Conservation (phyloP, 768 basidiomycete genomes). For the Mrakia frigida region DNA sequence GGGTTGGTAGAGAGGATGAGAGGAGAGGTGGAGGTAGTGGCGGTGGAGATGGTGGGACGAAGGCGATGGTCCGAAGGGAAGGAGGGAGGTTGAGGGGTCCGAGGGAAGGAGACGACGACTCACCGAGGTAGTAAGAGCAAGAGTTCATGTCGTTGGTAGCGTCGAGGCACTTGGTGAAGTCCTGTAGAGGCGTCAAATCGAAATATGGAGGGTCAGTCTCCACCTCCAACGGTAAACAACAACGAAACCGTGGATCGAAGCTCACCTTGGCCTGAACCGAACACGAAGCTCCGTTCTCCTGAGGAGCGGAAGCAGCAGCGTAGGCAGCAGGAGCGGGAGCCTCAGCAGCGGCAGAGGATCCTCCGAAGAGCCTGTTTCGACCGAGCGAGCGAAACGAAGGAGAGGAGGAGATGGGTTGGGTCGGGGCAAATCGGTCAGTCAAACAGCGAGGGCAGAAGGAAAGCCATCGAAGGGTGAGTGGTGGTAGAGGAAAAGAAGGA, state of each 20-base stretch:
- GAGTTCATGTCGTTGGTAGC: conserved; percentile 59
- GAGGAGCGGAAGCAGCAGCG: conserved; percentile 36
- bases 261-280: conserved; percentile 73
- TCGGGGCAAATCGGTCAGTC: too few relatives aligned
- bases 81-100: background rate
- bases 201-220: too few relatives aligned
- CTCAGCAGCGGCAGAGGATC: conserved; percentile 48
- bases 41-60: background rate
- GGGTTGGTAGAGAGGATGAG: background rate
- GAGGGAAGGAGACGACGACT: background rate
- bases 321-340: conserved; percentile 52
- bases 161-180: conserved; percentile 80
- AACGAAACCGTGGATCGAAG: conserved; percentile 9
- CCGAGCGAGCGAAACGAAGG: background rate
- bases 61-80: background rate
- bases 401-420: background rate
- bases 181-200: conserved; percentile 36
- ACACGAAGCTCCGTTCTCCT: conserved; percentile 56
- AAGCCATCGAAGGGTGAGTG: too few relatives aligned
- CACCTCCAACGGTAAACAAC: too few relatives aligned
- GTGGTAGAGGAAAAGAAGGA: too few relatives aligned
- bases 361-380: conserved; percentile 60
- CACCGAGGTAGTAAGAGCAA: conserved; percentile 73
- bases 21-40: background rate
- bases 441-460: too few relatives aligned